Evolutionary conservation across 1,284 basidiomycete species (phyloP), one percentile per base, ranked within the genome.

Genomic region (Kalmanozyma brasiliensis): DNA sequence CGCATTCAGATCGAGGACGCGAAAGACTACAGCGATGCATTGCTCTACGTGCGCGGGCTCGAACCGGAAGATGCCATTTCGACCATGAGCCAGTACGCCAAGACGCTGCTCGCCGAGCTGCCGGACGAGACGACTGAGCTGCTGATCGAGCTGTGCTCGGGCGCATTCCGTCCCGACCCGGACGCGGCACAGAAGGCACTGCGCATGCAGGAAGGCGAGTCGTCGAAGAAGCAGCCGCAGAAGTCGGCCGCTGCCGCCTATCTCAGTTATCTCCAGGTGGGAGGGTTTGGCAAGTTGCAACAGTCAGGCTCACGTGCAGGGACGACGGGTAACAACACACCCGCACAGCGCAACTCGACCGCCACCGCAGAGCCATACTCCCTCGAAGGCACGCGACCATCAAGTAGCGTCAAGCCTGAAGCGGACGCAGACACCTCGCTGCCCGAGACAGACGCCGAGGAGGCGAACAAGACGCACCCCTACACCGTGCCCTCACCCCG

Each of bases 1-100:
- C 86, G 92, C 48, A 96, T 98, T 48, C 91, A 95, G 83, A 91
- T 99, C 46, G 94, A 98, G 82, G 95, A 98, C 83, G 89, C 89
- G 0, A 88, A 87, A 14, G 90, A 94, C 73, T 93, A 89, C 76
- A 85, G 83, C 41, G 93, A 93, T 72, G 96, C 94, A 0, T 82
- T 97, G 51, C 83, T 82, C 14, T 98, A 97, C 82, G 83, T 99
- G 37, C 85, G 91, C 49, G 86, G 87, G 36, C 84, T 97, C 6
- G 91, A 91, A 0, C 86, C 89, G 0, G 89, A 89, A 52, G 89
- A 89, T 22, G 79, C 80, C 8, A 74, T 81, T 40, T 43, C 42
- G 4, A 79, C 75, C 45, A 67, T 84, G 57, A 55, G 62, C 16
- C 65, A 78, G 42, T 84, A 83, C 59, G 83, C 80, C 4, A 79